Evolutionary conservation across 306 rosid genomes (phyloP).

Genomic region (Cucurbita maxima): DNA sequence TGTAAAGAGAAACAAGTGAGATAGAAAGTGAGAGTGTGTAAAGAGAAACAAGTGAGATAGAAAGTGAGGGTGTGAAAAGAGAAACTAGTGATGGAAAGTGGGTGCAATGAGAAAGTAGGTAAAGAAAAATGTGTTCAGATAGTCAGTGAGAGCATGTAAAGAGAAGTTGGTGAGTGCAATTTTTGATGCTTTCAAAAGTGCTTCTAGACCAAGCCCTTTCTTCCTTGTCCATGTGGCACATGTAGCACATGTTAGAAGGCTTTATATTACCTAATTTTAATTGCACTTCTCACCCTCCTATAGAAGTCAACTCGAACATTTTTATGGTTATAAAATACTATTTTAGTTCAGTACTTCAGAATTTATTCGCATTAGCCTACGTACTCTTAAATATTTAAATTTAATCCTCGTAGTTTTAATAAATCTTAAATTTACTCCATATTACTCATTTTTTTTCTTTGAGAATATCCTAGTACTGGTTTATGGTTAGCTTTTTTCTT

Average conservation of each 20-base stretch:
- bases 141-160: not conserved
- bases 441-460: too few species aligned
- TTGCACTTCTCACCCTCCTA: not conserved
- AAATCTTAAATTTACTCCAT: not conserved
- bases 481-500: too few species aligned
- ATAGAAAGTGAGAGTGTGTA: not conserved
- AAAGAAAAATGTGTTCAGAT: not conserved
- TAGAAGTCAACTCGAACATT: not conserved
- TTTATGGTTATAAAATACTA: not conserved
- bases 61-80: not conserved
- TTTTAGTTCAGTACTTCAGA: too few species aligned
- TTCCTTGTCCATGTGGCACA: not conserved
- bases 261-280: not conserved
- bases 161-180: not conserved
- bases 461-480: not conserved
- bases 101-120: not conserved
- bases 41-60: not conserved
- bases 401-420: too few species aligned
- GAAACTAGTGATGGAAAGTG: not conserved
- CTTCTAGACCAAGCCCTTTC: not conserved
- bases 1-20: not conserved
- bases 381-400: not conserved
- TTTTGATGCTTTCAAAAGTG: not conserved
- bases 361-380: too few species aligned
- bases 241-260: not conserved